Evolutionary conservation across 177 flowering plant genomes (phyloP), one percentile per base, ranked within the genome.

Genomic region (Vitis hybrid): DNA sequence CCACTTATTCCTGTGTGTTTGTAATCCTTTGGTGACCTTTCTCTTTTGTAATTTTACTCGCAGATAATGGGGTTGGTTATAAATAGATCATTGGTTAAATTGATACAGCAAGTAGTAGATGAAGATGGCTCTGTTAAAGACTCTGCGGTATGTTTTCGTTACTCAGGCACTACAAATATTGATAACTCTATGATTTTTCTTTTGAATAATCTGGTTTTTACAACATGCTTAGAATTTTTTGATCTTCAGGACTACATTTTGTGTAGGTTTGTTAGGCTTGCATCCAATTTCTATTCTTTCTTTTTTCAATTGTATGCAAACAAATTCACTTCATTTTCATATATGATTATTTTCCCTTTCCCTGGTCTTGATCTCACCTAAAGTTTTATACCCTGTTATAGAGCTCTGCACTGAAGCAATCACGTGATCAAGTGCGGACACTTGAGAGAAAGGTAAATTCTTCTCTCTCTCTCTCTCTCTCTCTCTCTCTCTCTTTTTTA

Each of bases 61-160:
- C 82, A 95, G 99, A 86, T 92, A 74, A 70, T 82, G 79, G 81
- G 83, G 38, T 52, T 89, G 76, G 82, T 83, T 17, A 73, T 81
- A 33, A 88, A 82, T 78, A 81, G 73, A 64, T 67, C 88, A 11
- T 76, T 95, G 68, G 63, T 87, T 47, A 90, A 80, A 85, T 76
- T 79, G 55, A 83, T 91, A 66, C 83, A 76, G 67, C 88, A 86
- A 80, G 86, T 89, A 62, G 70, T 95, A 71, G 93, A 93, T 73
- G 97, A 90, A 73, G 96, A 90, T 83, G 98, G 96, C 61, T 82
- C 80, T 54, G 90, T 95, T 68, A 95, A 88, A 82, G 99, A 95
- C 76, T 86, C 96, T 68, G 99, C 97, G 75, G 98, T 95, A 59
- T 70, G 89, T 83, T 72, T 70, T 14, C 11, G 7, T 69, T 19